Percentiles rank a stretch among this genome's conserved stretches.
phyloP scores from a whole-genome alignment of 495 filamentous ascomycete species.

The Aspergillus incahuasiensis region DNA sequence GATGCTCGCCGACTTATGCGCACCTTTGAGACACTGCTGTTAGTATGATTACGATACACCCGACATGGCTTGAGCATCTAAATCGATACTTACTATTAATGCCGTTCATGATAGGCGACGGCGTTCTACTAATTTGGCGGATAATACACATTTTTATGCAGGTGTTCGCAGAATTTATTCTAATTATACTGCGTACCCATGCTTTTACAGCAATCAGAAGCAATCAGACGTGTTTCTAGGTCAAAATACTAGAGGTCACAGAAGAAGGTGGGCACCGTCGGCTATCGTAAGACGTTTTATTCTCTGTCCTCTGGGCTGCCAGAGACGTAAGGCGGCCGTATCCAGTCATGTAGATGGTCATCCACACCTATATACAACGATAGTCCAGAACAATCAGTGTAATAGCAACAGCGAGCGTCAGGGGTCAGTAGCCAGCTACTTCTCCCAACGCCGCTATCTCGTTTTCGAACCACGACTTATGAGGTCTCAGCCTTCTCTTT shows the following conservation, averaged over 20 bases:
- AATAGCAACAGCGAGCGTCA: neutral
- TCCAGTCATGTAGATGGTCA: neutral
- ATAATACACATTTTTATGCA: conserved; percentile 13
- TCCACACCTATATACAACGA: neutral
- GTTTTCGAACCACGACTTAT: neutral
- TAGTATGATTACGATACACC: neutral
- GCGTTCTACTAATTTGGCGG: neutral
- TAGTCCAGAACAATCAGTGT: neutral
- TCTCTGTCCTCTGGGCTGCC: neutral
- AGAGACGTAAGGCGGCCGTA: neutral
- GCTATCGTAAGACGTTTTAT: neutral
- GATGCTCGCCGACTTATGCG: neutral
- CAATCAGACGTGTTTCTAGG: no score
- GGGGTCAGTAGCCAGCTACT: conserved; percentile 9
- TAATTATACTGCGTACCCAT: no score
- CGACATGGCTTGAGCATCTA: neutral
- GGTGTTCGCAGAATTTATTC: conserved; percentile 7
- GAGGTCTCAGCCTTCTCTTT: conserved; percentile 70
- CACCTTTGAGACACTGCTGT: neutral
- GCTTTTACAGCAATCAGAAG: no score
- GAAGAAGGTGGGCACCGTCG: neutral
- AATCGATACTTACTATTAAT: neutral
- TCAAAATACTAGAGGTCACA: neutral
- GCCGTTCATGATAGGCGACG: neutral
- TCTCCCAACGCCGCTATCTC: neutral